These are phyloP conservation scores for Sindora glabra DNA, from an alignment of 306 rosid genomes.

Conservation along the genomic window DNA sequence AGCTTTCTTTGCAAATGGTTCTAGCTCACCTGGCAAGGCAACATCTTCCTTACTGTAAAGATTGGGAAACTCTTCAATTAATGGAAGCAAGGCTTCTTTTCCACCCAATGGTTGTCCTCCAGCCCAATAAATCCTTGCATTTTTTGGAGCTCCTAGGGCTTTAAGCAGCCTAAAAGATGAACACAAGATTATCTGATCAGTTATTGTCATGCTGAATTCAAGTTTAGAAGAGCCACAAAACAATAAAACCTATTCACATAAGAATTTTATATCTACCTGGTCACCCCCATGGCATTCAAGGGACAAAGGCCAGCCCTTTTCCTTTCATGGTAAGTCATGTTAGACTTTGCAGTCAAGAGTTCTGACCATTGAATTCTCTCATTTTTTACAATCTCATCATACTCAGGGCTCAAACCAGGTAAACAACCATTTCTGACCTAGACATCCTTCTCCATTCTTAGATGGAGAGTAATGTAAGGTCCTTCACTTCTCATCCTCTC, in stretches of 20 bases:
- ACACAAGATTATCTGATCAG: not conserved
- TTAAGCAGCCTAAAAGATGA: slow-evolving; percentile 65
- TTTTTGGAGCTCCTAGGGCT: slow-evolving; percentile 82
- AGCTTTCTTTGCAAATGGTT: slow-evolving; percentile 64
- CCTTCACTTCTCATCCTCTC: slow-evolving; percentile 85
- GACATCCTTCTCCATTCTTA: slow-evolving; percentile 94
- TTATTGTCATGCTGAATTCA: not conserved
- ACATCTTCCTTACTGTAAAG: slow-evolving; percentile 81
- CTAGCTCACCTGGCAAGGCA: slow-evolving; percentile 64
- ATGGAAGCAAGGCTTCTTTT: slow-evolving; percentile 73
- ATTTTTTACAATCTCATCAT: slow-evolving; percentile 58
- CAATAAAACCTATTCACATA: not conserved
- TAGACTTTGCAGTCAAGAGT: slow-evolving; percentile 79
- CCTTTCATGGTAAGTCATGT: slow-evolving; percentile 87
- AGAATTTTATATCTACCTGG: slow-evolving; percentile 38
- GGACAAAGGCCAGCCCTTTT: slow-evolving; percentile 95
- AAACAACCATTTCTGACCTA: slow-evolving; percentile 99
- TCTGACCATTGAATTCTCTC: slow-evolving; percentile 78
- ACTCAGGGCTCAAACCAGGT: slow-evolving; percentile 67
- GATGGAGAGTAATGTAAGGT: slow-evolving; percentile 87
- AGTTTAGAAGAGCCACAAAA: too few relatives aligned
- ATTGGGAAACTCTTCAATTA: slow-evolving; percentile 50
- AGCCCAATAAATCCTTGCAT: slow-evolving; percentile 86
- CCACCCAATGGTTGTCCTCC: slow-evolving; percentile 95
- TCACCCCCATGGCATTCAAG: slow-evolving; percentile 69